Conservation (phyloP, 257 asterid genomes). For the Salvia miltiorrhiza region DNA sequence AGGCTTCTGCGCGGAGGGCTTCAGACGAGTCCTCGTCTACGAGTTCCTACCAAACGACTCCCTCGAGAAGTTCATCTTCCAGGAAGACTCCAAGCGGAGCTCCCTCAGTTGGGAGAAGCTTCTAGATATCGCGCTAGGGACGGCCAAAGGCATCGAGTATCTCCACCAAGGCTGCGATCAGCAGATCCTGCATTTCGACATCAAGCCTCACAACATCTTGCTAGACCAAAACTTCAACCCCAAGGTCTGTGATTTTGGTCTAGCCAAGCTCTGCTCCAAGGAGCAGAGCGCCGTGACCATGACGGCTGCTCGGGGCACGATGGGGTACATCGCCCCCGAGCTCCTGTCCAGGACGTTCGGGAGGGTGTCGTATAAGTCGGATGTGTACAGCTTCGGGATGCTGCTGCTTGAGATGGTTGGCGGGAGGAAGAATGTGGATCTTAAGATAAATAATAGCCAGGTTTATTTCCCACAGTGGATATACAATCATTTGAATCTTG, state of each 20-base stretch:
- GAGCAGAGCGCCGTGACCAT: conserved; percentile 21
- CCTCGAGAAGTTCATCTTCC: conserved; percentile 32
- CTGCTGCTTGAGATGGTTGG: conserved; percentile 44
- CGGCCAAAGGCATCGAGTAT: conserved; percentile 21
- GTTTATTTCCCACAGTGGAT: conserved; percentile 39
- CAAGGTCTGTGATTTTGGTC: conserved; percentile 13
- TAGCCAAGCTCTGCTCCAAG: conserved; percentile 19
- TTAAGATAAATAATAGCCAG: conserved; percentile 15
- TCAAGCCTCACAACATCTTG: conserved; percentile 20
- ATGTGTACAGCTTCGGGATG: conserved; percentile 33
- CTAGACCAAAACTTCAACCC: conserved; percentile 8
- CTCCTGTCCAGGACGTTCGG: conserved; percentile 34
- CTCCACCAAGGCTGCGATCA: conserved; percentile 22
- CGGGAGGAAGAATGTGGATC: conserved; percentile 32
- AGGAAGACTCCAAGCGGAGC: neutral
- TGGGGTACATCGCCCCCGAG: conserved; percentile 44
- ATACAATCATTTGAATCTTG: conserved; percentile 24
- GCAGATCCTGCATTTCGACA: conserved; percentile 23
- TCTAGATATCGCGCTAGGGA: conserved; percentile 14
- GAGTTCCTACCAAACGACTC: conserved; percentile 40
- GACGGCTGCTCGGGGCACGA: conserved; percentile 38
- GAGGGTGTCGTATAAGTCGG: conserved; percentile 33
- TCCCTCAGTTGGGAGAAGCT: conserved; percentile 19
- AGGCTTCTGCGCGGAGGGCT: conserved; percentile 45
- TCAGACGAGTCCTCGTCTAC: conserved; percentile 29